phyloP scores from a whole-genome alignment of 345 rosid genomes.

The Durio zibethinus region DNA sequence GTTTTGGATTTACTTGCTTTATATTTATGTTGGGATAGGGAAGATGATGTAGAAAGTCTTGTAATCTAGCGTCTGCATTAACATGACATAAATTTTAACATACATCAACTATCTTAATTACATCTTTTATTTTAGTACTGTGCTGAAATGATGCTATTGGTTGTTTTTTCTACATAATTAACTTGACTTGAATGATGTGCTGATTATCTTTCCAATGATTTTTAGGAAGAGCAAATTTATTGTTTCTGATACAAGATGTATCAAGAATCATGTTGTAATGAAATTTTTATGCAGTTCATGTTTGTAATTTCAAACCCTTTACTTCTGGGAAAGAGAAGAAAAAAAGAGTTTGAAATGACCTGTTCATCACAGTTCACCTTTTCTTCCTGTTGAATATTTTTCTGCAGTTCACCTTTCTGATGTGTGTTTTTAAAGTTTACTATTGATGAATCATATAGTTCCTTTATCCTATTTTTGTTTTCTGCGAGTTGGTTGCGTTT shows the following conservation, averaged over 20 bases:
- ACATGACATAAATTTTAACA: not conserved
- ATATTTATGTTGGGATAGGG: not conserved
- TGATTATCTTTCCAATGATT: not conserved
- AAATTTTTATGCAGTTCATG: slow-evolving; percentile 3
- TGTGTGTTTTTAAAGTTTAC: not conserved
- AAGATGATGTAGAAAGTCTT: not conserved
- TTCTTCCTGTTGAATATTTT: not conserved
- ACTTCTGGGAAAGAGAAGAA: not conserved
- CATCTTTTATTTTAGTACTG: not conserved
- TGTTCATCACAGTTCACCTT: not conserved
- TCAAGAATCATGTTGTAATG: not conserved
- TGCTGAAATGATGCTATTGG: not conserved
- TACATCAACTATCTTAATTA: not conserved
- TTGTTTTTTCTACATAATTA: not conserved
- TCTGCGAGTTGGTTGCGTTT: not conserved
- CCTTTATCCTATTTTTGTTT: not conserved
- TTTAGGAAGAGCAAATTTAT: not conserved
- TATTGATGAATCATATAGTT: not conserved
- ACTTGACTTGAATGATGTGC: not conserved
- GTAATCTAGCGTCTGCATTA: not conserved
- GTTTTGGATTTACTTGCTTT: not conserved
- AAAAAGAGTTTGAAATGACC: not conserved
- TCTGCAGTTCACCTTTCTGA: not conserved
- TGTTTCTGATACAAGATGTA: not conserved
- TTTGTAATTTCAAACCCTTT: not conserved